These are phyloP conservation scores for Fusarium redolens DNA, from an alignment of 2,329 filamentous ascomycete species.

Conservation along the genomic window DNA sequence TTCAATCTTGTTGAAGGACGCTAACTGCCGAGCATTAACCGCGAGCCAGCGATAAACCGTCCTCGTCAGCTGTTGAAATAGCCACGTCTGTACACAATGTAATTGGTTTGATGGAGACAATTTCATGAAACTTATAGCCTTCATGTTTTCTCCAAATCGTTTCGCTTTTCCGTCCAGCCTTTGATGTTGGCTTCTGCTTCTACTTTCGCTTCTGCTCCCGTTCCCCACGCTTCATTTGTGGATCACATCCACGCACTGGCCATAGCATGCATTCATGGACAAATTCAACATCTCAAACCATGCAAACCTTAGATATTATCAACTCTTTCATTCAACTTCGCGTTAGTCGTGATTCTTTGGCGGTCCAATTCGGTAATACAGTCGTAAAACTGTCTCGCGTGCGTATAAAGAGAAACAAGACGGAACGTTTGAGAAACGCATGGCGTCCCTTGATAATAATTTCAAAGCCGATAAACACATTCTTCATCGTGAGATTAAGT, in stretches of 20 bases:
- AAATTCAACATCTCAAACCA: not conserved
- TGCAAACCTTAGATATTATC: not conserved
- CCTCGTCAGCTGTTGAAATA: not conserved
- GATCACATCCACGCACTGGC: conserved; percentile 10
- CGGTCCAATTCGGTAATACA: not conserved
- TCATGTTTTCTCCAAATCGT: not conserved
- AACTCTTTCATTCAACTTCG: not conserved
- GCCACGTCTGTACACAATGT: not conserved
- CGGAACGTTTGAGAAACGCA: not conserved
- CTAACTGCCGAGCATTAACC: conserved; percentile 40
- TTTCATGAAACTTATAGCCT: not conserved
- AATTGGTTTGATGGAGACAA: not conserved
- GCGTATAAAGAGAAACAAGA: conserved; percentile 10
- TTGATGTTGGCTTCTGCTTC: not conserved
- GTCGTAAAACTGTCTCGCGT: not conserved
- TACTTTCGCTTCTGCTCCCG: not conserved
- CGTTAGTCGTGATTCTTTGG: too few relatives aligned
- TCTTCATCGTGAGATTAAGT: not conserved
- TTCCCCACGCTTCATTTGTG: conserved; percentile 7
- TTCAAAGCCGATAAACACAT: not conserved
- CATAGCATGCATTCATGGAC: not conserved
- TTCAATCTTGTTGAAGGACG: not conserved
- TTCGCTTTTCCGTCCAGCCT: not conserved
- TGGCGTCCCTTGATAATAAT: not conserved
- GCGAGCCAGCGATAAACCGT: conserved; percentile 9